Percentiles rank a stretch among this genome's conserved stretches.
These are phyloP conservation scores for Lentinus tigrinus DNA, from an alignment of 768 basidiomycete species.

Conservation along the genomic window DNA sequence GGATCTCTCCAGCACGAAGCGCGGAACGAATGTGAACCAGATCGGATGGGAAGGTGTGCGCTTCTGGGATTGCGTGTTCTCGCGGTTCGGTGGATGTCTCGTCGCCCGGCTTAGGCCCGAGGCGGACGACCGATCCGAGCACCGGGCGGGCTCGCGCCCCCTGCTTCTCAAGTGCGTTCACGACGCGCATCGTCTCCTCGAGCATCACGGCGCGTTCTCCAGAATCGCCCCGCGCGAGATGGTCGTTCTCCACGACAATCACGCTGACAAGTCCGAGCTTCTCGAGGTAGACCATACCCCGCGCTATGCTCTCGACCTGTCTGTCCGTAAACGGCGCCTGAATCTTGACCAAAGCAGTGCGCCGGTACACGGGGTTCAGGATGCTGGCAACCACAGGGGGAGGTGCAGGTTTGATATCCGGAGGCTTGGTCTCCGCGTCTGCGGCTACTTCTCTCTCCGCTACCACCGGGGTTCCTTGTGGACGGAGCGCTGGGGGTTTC, in stretches of 20 bases:
- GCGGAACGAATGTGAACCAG: slow-evolving; percentile 85
- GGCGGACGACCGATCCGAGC: slow-evolving; percentile 79
- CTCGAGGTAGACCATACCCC: slow-evolving; percentile 92
- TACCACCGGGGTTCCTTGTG: slow-evolving; percentile 28
- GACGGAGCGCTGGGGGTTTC: slow-evolving; percentile 27
- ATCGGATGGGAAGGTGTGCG: slow-evolving; percentile 78
- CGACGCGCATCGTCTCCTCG: slow-evolving; percentile 85
- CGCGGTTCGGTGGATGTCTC: slow-evolving; percentile 26
- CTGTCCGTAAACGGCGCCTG: slow-evolving; percentile 94
- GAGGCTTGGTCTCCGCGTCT: slow-evolving; percentile 31
- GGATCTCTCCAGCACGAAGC: slow-evolving; percentile 91
- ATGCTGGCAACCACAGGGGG: slow-evolving; percentile 67
- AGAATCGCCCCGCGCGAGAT: slow-evolving; percentile 62
- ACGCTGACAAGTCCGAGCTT: slow-evolving; percentile 95
- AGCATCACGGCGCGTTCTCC: slow-evolving; percentile 65
- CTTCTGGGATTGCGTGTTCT: slow-evolving; percentile 55
- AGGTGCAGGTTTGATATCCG: slow-evolving; percentile 36
- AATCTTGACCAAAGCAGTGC: slow-evolving; percentile 93
- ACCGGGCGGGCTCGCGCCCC: slow-evolving; percentile 88
- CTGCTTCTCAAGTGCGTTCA: slow-evolving; percentile 76
- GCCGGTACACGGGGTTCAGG: slow-evolving; percentile 77
- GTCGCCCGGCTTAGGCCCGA: slow-evolving; percentile 72
- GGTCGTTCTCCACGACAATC: slow-evolving; percentile 91
- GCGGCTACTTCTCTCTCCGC: slow-evolving; percentile 18
- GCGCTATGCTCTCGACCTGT: slow-evolving; percentile 90